Percentiles rank a stretch among this genome's conserved stretches.
These are phyloP conservation scores for Nemophila menziesii DNA, from an alignment of 257 asterid species.

Conservation along the genomic window DNA sequence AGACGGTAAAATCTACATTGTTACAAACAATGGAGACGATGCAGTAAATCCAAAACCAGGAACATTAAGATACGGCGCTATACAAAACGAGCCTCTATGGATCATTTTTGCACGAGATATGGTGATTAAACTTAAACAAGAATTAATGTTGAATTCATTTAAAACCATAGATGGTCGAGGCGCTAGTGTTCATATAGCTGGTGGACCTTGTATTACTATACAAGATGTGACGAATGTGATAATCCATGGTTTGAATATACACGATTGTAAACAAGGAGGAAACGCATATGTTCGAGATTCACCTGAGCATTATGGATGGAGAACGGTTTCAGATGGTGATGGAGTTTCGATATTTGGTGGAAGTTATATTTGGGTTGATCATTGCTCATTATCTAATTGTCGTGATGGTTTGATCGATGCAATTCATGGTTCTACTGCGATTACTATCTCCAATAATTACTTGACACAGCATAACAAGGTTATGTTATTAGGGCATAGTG, in stretches of 20 bases:
- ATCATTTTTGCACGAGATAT: conserved; percentile 57
- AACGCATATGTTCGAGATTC: conserved; percentile 81
- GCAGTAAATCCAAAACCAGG: conserved; percentile 72
- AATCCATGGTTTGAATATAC: conserved; percentile 70
- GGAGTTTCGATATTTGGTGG: conserved; percentile 79
- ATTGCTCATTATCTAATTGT: conserved; percentile 68
- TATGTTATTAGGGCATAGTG: conserved; percentile 79
- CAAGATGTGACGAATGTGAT: conserved; percentile 68
- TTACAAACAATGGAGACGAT: conserved; percentile 53
- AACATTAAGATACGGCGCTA: conserved; percentile 56
- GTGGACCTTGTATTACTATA: conserved; percentile 72
- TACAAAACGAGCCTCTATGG: conserved; percentile 75
- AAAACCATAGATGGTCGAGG: conserved; percentile 87
- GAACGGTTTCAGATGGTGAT: conserved; percentile 73
- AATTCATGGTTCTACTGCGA: conserved; percentile 74
- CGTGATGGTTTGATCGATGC: conserved; percentile 68
- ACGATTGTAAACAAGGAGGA: conserved; percentile 76
- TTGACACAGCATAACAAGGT: conserved; percentile 78
- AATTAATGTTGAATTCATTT: conserved; percentile 75
- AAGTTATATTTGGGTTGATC: conserved; percentile 82
- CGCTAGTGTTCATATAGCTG: conserved; percentile 66
- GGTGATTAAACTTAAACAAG: conserved; percentile 66
- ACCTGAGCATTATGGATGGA: conserved; percentile 65
- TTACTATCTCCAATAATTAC: conserved; percentile 67
- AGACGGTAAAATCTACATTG: conserved; percentile 60